Base-by-base conservation (phyloP, 352 stramenopile genomes). In the Globisporangium okanoganense region DNA sequence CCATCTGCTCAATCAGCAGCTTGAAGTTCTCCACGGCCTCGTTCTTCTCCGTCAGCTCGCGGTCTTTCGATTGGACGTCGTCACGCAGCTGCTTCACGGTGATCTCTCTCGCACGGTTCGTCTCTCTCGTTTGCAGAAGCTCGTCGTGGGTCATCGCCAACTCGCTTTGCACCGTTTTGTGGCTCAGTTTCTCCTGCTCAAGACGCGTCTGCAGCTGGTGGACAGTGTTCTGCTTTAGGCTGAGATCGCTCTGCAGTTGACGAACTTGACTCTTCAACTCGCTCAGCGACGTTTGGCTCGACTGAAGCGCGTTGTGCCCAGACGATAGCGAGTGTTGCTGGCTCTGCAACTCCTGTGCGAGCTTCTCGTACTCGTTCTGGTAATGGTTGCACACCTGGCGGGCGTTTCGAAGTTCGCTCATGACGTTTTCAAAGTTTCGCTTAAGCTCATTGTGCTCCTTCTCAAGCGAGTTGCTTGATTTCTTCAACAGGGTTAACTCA, bases 1-100 rank as follows among this genome's bases (percentile, higher is more conserved):
- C 83, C 78, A 95, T 91, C 51, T 93, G 83, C 64, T 90, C 82
- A 16, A 93, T 75, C 38, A 95, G 43, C 20, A 91, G 64, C 47
- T 88, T 87, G 2, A 88, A 71, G 29, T 90, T 93, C 54, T 88
- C 79, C 25, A 81, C 67, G 3, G 72, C 67, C 48, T 88, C 81
- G 1, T 64, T 82, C 57, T 88, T 90, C 65, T 91, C 79, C 0
- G 76, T 88, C 65, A 91, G 47, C 20, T 62, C 62, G 27, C 71
- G 72, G 27, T 90, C 78, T 61, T 86, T 87, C 0, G 71, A 61
- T 50, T 79, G 78, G 20, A 83, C 64, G 20, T 92, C 72, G 1
- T 83, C 70, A 10, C 83, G 77, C 35, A 92, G 20, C 56, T 90
- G 76, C 36, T 80, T 78, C 35, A 88, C 58, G 1, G 73, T 72